These are phyloP conservation scores for Cyclocybe aegerita DNA, from an alignment of 768 basidiomycete genomes.

Conservation along the genomic window DNA sequence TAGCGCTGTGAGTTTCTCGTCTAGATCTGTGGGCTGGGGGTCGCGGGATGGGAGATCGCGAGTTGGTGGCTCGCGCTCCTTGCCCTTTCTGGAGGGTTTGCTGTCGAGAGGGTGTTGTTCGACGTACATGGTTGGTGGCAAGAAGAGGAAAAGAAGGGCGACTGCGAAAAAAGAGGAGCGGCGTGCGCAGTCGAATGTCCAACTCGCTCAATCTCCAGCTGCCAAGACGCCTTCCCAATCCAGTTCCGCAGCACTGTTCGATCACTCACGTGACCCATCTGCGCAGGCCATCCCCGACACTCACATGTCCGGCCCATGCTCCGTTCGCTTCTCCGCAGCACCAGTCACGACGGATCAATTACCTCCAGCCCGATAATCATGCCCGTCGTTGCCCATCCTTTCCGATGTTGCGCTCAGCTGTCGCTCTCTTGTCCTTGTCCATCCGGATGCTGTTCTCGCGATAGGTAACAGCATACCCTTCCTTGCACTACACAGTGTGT, in stretches of 20 bases:
- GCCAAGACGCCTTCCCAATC: slow-evolving; percentile 6
- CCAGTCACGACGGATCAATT: background rate
- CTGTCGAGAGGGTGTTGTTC: slow-evolving; percentile 12
- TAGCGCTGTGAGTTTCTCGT: slow-evolving; percentile 64
- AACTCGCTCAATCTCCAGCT: background rate
- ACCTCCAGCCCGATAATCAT: too few species aligned
- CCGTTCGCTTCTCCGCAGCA: background rate
- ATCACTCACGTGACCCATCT: slow-evolving; percentile 16
- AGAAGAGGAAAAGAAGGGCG: slow-evolving; percentile 16
- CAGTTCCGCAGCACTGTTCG: slow-evolving; percentile 18
- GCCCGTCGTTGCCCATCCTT: too few species aligned
- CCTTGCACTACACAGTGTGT: too few species aligned
- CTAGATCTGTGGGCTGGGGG: slow-evolving; percentile 44
- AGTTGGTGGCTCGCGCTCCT: slow-evolving; percentile 37
- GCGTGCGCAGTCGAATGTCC: slow-evolving; percentile 19
- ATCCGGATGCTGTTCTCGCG: too few species aligned
- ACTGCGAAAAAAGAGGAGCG: slow-evolving; percentile 20
- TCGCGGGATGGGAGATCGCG: slow-evolving; percentile 22
- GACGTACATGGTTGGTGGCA: slow-evolving; percentile 23
- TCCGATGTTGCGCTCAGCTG: too few species aligned
- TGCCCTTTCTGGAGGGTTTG: slow-evolving; percentile 36
- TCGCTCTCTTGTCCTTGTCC: too few species aligned
- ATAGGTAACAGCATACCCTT: too few species aligned
- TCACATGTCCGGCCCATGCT: background rate
- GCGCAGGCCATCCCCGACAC: slow-evolving; percentile 2